Conservation (phyloP, 306 rosid species). For the Notholithocarpus densiflorus region DNA sequence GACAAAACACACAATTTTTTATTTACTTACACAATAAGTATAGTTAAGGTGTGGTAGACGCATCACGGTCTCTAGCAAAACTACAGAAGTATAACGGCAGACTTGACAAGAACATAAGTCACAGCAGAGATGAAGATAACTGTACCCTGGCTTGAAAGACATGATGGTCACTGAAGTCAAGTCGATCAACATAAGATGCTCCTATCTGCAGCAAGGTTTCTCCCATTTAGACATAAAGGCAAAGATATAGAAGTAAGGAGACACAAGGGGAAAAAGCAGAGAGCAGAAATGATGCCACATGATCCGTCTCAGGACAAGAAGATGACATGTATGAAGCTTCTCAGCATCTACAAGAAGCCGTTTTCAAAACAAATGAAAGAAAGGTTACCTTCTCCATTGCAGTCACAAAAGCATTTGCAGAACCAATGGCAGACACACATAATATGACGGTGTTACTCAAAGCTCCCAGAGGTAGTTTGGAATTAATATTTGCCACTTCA, state of each 20-base stretch:
- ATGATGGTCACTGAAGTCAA: constrained; percentile 87
- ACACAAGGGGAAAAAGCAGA: constrained; percentile 4
- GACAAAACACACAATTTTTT: neutral
- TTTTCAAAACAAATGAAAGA: neutral
- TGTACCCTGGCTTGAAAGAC: constrained; percentile 54
- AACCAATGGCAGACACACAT: constrained; percentile 87
- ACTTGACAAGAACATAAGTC: neutral
- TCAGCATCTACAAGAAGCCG: constrained; percentile 5
- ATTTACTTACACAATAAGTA: neutral
- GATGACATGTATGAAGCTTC: neutral
- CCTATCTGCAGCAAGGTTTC: constrained; percentile 58
- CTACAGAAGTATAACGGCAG: neutral
- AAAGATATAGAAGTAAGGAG: constrained; percentile 5
- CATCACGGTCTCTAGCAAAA: neutral
- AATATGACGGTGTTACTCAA: constrained; percentile 41
- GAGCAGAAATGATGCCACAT: neutral
- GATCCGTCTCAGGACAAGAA: neutral
- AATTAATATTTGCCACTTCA: constrained; percentile 40
- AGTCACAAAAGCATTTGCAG: constrained; percentile 75
- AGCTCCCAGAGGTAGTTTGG: constrained; percentile 44
- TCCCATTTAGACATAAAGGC: constrained; percentile 32
- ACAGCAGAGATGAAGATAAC: constrained; percentile 3
- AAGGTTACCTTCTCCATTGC: constrained; percentile 60
- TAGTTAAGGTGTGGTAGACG: neutral
- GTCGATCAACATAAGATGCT: constrained; percentile 59